Evolutionary conservation across 2,329 filamentous ascomycete species (phyloP), one percentile per base, ranked within the genome.

Genomic region (Arthrobotrys sinensis): DNA sequence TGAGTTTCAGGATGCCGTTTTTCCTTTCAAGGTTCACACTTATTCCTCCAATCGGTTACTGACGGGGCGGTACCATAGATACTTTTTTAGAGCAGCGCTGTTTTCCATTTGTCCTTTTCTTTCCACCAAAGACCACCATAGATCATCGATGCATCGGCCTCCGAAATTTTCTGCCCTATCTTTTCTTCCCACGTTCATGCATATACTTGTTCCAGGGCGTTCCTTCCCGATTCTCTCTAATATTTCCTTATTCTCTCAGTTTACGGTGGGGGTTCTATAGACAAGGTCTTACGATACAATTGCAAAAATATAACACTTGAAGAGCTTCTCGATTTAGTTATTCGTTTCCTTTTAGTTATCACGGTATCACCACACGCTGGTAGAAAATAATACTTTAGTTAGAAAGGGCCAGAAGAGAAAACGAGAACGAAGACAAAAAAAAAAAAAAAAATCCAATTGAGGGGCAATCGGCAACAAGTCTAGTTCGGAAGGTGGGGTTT

Each of bases 391-490:
- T 64, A 12, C 32, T 21, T 46, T 50, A 48, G 36, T 64, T 48
- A 34, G 16, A 48, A 64, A 64, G 28, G 5, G n/a, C 19, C 11
- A 60, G 19, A 45, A 57, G 34, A 63, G 36, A 32, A 63, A 24
- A 45, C 43, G 16, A 45, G 48, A 52, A 32, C 38, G 11, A n/a
- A 32, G 43, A 46, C 16, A 48, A 69, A 48, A 14, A 46, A 36
- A 64, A 53, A 32, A 36, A 50, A 43, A 16, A 55, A 19, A 43
- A 1, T 48, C 11, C 76, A 80, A 76, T 80, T 69, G 69, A 81
- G 76, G 48, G 80, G 73, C 73, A 80, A 65, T 71, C 70, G 43
- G 64, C 69, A 72, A 80, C 65, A 65, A 80, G 63, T 80, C 80
- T 79, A 76, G 80, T 73, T 69, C 63, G 68, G 76, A 73, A 79